Percentiles rank a stretch among this genome's conserved stretches.
These are phyloP conservation scores for Boletellus sp. DNA, from an alignment of 768 basidiomycete species.

Conservation along the genomic window DNA sequence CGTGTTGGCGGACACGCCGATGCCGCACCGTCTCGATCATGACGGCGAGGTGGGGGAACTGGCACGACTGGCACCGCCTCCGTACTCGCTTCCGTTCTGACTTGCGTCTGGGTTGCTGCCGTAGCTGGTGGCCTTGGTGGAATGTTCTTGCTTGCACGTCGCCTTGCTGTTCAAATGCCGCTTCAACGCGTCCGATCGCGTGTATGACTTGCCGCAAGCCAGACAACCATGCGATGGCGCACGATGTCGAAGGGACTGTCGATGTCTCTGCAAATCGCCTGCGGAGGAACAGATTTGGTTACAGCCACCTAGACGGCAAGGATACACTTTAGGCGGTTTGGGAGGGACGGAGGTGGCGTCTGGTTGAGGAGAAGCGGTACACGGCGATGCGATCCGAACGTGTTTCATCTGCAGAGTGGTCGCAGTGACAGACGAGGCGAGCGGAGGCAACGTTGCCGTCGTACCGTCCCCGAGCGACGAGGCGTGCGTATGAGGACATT, in stretches of 20 bases:
- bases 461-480: slow-evolving; percentile 1
- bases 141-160: slow-evolving; percentile 25
- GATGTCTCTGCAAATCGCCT: slow-evolving; percentile 28
- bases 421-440: slow-evolving; percentile 3
- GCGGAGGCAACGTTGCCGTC: not conserved
- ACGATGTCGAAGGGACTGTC: slow-evolving; percentile 28
- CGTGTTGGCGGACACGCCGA: slow-evolving; percentile 19
- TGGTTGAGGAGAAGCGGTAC: not conserved
- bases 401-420: slow-evolving; percentile 11
- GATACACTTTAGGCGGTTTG: slow-evolving; percentile 17
- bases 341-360: not conserved
- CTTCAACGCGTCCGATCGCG: slow-evolving; percentile 32
- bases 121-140: slow-evolving; percentile 8
- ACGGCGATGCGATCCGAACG: slow-evolving; percentile 15
- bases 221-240: slow-evolving; percentile 20
- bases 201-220: slow-evolving; percentile 27
- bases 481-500: not conserved
- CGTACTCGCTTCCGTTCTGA: slow-evolving; percentile 16
- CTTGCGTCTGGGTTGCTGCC: slow-evolving; percentile 1
- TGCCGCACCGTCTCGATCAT: slow-evolving; percentile 17
- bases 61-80: slow-evolving; percentile 12
- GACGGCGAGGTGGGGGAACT: not conserved
- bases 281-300: slow-evolving; percentile 26
- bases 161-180: slow-evolving; percentile 30
- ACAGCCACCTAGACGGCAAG: slow-evolving; percentile 25